These are phyloP conservation scores for Metschnikowia hibisci DNA, from an alignment of 805 yeast species.

Conservation along the genomic window DNA sequence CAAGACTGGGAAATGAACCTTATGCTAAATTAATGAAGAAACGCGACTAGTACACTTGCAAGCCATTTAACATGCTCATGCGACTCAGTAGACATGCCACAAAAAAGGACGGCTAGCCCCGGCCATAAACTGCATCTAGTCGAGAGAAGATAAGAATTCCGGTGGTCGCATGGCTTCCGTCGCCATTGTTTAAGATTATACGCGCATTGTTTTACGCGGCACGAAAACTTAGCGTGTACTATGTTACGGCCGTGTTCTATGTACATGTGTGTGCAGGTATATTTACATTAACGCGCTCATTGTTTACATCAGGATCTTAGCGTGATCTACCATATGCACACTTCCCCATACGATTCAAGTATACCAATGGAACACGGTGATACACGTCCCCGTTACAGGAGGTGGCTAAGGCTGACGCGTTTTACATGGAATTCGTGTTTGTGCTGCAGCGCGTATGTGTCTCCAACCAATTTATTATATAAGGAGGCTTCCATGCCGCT, in stretches of 20 bases:
- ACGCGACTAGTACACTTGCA: not conserved
- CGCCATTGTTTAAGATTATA: not conserved
- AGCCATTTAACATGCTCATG: no score
- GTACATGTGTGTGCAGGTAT: not conserved
- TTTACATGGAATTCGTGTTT: not conserved
- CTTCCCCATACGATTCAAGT: conserved; percentile 5
- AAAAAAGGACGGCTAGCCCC: no score
- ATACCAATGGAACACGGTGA: not conserved
- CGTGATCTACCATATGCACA: not conserved
- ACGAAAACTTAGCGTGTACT: no score
- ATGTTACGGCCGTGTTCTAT: not conserved
- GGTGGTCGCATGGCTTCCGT: not conserved
- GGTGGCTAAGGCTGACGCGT: conserved; percentile 3
- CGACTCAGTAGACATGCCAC: no score
- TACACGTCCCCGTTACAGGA: not conserved
- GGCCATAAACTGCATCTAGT: no score
- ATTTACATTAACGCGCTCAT: conserved; percentile 1
- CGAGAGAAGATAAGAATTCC: no score
- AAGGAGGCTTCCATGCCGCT: not conserved
- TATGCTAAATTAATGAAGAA: conserved; percentile 49
- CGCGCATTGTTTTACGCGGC: not conserved
- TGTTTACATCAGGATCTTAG: conserved; percentile 1
- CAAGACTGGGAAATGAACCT: conserved; percentile 83
- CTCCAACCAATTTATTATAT: not conserved
- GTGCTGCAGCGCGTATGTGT: not conserved